These are phyloP conservation scores for Globisporangium cystogenes DNA, from an alignment of 352 stramenopile genomes.

Conservation along the genomic window DNA sequence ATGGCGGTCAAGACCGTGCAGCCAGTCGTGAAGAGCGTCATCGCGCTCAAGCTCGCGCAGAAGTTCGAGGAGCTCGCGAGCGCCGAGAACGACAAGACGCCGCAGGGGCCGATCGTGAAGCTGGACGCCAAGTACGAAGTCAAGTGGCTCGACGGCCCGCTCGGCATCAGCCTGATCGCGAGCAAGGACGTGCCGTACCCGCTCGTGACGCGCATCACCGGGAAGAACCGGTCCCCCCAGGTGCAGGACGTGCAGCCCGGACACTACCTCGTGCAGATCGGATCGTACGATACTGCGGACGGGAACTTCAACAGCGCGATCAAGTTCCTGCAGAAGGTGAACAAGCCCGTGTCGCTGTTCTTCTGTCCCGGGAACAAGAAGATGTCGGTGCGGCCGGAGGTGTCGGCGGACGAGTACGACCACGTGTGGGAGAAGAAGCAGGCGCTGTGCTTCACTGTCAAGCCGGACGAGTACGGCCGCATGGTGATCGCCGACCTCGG, in stretches of 20 bases:
- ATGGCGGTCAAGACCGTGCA: slow-evolving; percentile 79
- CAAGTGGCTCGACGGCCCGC: slow-evolving; percentile 81
- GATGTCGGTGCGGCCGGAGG: slow-evolving; percentile 59
- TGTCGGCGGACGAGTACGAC: slow-evolving; percentile 71
- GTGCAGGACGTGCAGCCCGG: slow-evolving; percentile 84
- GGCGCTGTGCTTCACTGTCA: slow-evolving; percentile 75
- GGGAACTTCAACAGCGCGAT: slow-evolving; percentile 88
- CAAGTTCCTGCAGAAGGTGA: slow-evolving; percentile 86
- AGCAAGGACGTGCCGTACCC: slow-evolving; percentile 86
- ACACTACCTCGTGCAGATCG: slow-evolving; percentile 86
- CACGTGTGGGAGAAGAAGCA: slow-evolving; percentile 90
- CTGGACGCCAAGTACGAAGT: slow-evolving; percentile 84
- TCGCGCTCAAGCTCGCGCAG: slow-evolving; percentile 62
- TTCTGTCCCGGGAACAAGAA: slow-evolving; percentile 85
- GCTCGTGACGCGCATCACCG: slow-evolving; percentile 82
- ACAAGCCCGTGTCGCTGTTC: slow-evolving; percentile 78
- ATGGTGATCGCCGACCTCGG: slow-evolving; percentile 82
- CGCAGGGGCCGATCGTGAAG: slow-evolving; percentile 59
- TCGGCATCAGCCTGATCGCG: slow-evolving; percentile 84
- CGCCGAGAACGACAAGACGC: slow-evolving; percentile 67
- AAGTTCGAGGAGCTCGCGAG: slow-evolving; percentile 76
- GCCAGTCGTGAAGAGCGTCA: slow-evolving; percentile 55
- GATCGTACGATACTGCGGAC: slow-evolving; percentile 74
- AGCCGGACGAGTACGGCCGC: slow-evolving; percentile 45
- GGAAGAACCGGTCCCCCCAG: slow-evolving; percentile 84